Percentiles rank a stretch among this genome's conserved stretches.
phyloP scores from a whole-genome alignment of 345 rosid genomes.

The Erucastrum elatum region DNA sequence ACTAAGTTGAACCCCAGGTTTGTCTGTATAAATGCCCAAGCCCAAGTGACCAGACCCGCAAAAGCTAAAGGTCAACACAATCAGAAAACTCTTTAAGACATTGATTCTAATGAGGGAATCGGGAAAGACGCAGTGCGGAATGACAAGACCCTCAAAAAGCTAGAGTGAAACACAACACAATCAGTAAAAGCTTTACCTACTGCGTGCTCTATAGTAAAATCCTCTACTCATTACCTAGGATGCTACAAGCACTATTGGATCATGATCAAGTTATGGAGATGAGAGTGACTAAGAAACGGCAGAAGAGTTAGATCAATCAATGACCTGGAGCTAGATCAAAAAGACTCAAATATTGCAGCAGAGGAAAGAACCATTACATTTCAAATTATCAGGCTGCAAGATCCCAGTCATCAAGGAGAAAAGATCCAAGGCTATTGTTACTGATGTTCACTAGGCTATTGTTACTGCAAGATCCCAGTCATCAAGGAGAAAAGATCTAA shows the following conservation, averaged over 20 bases:
- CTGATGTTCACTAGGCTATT: constrained; percentile 5
- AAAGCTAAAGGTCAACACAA: background rate
- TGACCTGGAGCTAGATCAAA: background rate
- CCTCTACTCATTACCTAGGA: background rate
- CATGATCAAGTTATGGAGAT: background rate
- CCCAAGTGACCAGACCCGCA: background rate
- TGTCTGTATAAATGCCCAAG: background rate
- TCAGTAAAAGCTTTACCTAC: background rate
- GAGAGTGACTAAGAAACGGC: background rate
- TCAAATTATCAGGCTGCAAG: background rate
- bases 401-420: background rate
- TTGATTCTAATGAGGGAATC: background rate
- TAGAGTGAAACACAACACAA: background rate
- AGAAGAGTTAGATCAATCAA: background rate
- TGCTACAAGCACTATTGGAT: constrained; percentile 8
- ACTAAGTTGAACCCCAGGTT: background rate
- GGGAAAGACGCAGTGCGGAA: background rate
- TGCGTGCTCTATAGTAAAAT: background rate
- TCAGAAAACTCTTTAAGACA: background rate
- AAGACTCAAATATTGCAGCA: background rate
- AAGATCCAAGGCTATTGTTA: background rate
- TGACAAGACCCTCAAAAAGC: constrained; percentile 1
- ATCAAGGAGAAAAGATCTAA: constrained; percentile 13
- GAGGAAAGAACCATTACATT: background rate
- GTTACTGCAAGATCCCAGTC: background rate